Conservation (phyloP, 1,139 yeast genomes). For the Suhomyces ambrosiae region DNA sequence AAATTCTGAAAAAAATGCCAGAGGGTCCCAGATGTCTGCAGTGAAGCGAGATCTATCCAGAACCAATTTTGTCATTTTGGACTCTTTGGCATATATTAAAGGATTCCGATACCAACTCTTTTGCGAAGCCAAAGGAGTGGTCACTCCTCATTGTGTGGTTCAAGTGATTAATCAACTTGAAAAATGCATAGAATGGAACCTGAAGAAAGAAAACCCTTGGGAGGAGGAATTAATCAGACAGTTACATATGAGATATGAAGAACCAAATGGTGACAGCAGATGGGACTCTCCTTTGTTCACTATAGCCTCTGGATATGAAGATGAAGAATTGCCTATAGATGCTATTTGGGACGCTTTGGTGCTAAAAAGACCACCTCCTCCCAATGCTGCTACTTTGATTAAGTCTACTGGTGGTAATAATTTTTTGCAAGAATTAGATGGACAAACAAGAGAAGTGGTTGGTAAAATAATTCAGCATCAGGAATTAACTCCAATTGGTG, state of each 20-base stretch:
- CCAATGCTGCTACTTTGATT: slow-evolving; percentile 75
- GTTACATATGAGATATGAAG: slow-evolving; percentile 85
- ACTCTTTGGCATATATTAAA: slow-evolving; percentile 85
- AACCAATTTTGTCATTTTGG: slow-evolving; percentile 75
- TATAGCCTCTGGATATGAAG: slow-evolving; percentile 58
- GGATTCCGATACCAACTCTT: slow-evolving; percentile 93
- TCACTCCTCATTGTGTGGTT: slow-evolving; percentile 81
- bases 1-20: slow-evolving; percentile 70
- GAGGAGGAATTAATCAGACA: slow-evolving; percentile 66
- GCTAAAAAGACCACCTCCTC: slow-evolving; percentile 62
- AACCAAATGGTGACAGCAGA: slow-evolving; percentile 80
- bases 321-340: slow-evolving; percentile 56
- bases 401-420: slow-evolving; percentile 74
- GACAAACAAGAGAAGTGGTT: slow-evolving; percentile 65
- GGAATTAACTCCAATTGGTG: slow-evolving; percentile 58
- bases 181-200: slow-evolving; percentile 66
- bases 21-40: slow-evolving; percentile 86
- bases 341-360: slow-evolving; percentile 75
- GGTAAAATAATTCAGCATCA: slow-evolving; percentile 61
- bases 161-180: slow-evolving; percentile 73
- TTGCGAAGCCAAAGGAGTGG: slow-evolving; percentile 86
- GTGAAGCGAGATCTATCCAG: slow-evolving; percentile 79
- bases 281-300: slow-evolving; percentile 96
- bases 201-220: slow-evolving; percentile 51
- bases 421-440: slow-evolving; percentile 79